These are phyloP conservation scores for Umbellularia californica DNA, from an alignment of 164 flowering plant species.

Conservation along the genomic window DNA sequence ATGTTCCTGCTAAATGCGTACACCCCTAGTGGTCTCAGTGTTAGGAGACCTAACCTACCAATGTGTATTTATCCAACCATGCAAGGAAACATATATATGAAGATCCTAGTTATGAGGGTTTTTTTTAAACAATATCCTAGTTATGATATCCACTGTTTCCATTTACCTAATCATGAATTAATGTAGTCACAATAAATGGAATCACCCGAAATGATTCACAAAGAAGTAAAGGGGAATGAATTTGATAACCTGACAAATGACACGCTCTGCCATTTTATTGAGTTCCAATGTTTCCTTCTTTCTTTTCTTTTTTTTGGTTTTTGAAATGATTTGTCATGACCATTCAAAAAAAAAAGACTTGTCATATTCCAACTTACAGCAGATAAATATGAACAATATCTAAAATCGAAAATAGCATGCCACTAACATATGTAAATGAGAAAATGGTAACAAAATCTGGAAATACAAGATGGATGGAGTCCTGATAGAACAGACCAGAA, in stretches of 20 bases:
- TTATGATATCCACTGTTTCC: neutral
- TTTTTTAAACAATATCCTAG: too few relatives aligned
- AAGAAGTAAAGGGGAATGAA: neutral
- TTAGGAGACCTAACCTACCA: neutral
- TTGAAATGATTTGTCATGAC: too few relatives aligned
- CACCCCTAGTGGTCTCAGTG: neutral
- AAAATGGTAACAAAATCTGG: neutral
- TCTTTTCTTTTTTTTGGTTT: too few relatives aligned
- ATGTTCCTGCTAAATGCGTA: neutral
- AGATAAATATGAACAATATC: too few relatives aligned
- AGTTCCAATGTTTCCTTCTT: too few relatives aligned
- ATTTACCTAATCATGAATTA: neutral
- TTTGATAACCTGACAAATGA: neutral
- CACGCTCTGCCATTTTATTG: too few relatives aligned
- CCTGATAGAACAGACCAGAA: constrained; percentile 65
- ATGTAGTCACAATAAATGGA: neutral
- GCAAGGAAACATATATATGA: neutral
- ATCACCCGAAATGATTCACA: neutral
- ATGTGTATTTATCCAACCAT: neutral
- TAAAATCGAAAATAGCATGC: too few relatives aligned
- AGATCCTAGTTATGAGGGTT: neutral
- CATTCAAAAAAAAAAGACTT: too few relatives aligned
- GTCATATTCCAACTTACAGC: too few relatives aligned
- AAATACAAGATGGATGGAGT: constrained; percentile 12
- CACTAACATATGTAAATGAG: neutral